Conservation (phyloP, 139 green algal species). For the Tetradesmus lagerheimii region DNA sequence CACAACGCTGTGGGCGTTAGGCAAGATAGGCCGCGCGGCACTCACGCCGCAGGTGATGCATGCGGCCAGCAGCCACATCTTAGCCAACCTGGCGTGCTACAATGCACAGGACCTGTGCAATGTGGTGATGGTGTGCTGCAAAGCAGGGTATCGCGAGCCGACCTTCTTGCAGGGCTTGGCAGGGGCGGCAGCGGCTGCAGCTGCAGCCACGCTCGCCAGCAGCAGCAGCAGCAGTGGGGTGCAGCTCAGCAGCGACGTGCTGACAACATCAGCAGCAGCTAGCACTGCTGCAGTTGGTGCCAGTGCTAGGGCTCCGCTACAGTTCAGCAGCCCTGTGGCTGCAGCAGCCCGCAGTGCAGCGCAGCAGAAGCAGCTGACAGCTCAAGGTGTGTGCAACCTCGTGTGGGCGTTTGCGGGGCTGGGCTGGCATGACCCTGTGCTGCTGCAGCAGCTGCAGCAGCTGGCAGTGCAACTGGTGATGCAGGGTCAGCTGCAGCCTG, state of each 20-base stretch:
- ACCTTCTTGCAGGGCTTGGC: slow-evolving; percentile 16
- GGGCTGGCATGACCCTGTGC: slow-evolving; percentile 14
- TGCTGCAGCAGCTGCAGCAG: slow-evolving; percentile 40
- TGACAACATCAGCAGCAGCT: background rate
- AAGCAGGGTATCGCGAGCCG: slow-evolving; percentile 18
- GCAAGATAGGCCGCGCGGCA: background rate
- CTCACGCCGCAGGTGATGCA: slow-evolving; percentile 37
- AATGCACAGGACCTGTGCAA: slow-evolving; percentile 47
- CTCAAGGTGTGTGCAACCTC: slow-evolving; percentile 40
- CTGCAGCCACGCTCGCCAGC: background rate
- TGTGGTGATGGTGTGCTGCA: slow-evolving; percentile 16
- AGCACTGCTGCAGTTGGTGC: background rate
- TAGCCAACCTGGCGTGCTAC: slow-evolving; percentile 7
- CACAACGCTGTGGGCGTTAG: slow-evolving; percentile 34
- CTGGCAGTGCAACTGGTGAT: background rate
- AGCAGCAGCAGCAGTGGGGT: background rate
- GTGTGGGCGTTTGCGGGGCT: slow-evolving; percentile 31
- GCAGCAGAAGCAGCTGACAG: slow-evolving; percentile 19
- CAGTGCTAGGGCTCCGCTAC: background rate
- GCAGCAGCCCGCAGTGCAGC: background rate
- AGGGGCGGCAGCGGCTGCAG: slow-evolving; percentile 14
- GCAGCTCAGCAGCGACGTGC: background rate
- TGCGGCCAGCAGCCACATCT: slow-evolving; percentile 10
- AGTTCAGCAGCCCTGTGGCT: background rate
- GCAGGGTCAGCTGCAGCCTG: slow-evolving; percentile 1